Base-by-base conservation (phyloP, 805 yeast genomes). In the Zygosaccharomyces siamensis region DNA sequence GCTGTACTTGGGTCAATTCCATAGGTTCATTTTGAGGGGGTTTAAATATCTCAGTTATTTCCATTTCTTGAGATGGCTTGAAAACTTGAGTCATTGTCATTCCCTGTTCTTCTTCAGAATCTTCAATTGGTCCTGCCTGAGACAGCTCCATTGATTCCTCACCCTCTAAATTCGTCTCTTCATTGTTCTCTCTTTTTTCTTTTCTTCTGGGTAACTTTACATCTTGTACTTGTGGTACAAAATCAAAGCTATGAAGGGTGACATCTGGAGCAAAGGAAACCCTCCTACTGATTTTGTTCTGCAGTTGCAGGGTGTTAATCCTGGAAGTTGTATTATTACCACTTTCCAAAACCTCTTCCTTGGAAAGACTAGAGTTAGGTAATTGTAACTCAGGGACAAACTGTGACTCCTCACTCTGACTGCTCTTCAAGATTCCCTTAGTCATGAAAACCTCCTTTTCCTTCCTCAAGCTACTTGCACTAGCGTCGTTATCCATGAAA, bases 241-340 rank as follows among this genome's bases (percentile, higher is more conserved):
- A 65, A 43, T 69, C 81, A 55, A 75, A 73, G 58, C 80, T 78
- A 58, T 82, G 86, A 36, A 83, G 70, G 3, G 85, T 81, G 0
- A 82, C 87, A 55, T 81, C 86, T 1, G 86, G 86, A 0, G 90
- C 90, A 71, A 86, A 86, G 4, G 89, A 81, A 4, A 86, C 92
- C 23, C 92, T 67, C 49, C 92, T 52, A 35, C 53, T 58, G 3
- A 43, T 44, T 45, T 51, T 62, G 8, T 46, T 46, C 27, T 47
- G 37, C n/a, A 28, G 39, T 28, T 53, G 59, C 5, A 57, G 24
- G 3, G 61, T 57, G 32, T 56, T 57, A 3, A 63, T 55, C 41
- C 55, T 57, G 2, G 67, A 61, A 5, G 67, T 64, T 3, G 67
- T 63, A 38, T 63, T 64, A 47, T 60, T 64, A 5, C 58, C 60